phyloP scores from a whole-genome alignment of 495 filamentous ascomycete genomes.

The Wilcoxina mikolae region DNA sequence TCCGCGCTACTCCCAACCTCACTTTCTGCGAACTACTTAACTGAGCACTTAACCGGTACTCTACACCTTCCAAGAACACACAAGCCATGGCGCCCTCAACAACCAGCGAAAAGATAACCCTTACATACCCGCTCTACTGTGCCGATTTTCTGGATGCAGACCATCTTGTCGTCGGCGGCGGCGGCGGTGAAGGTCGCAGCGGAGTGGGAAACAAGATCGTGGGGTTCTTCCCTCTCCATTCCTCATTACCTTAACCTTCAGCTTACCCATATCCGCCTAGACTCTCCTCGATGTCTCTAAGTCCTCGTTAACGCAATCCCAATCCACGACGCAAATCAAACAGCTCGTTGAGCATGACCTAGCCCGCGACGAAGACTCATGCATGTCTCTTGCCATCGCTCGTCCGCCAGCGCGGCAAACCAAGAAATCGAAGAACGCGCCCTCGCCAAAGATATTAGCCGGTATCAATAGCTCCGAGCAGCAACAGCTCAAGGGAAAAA shows the following conservation, averaged over 20 bases:
- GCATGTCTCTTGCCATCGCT: conserved; percentile 62
- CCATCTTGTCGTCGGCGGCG: conserved; percentile 72
- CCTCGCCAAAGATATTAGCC: conserved; percentile 34
- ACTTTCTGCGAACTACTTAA: too few species aligned
- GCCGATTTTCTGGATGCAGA: conserved; percentile 69
- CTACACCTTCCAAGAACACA: background rate
- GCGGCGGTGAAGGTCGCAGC: conserved; percentile 69
- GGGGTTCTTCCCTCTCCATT: conserved; percentile 27
- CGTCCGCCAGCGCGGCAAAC: background rate
- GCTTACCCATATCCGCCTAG: conserved; percentile 13
- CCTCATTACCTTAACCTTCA: background rate
- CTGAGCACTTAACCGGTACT: too few species aligned
- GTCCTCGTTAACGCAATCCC: conserved; percentile 1
- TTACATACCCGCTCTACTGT: conserved; percentile 78
- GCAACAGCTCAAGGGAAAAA: conserved; percentile 58
- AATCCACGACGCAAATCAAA: conserved; percentile 7
- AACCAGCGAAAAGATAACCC: conserved; percentile 49
- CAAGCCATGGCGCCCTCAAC: conserved; percentile 38
- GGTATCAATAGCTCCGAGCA: conserved; percentile 73
- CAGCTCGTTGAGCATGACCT: conserved; percentile 47
- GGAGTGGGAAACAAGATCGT: conserved; percentile 88
- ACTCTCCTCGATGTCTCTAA: conserved; percentile 24
- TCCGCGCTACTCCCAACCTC: background rate
- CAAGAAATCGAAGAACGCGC: background rate
- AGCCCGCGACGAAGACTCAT: conserved; percentile 78